These are phyloP conservation scores for Dactylellina haptotyla DNA, from an alignment of 2,329 filamentous ascomycete genomes.

Conservation along the genomic window DNA sequence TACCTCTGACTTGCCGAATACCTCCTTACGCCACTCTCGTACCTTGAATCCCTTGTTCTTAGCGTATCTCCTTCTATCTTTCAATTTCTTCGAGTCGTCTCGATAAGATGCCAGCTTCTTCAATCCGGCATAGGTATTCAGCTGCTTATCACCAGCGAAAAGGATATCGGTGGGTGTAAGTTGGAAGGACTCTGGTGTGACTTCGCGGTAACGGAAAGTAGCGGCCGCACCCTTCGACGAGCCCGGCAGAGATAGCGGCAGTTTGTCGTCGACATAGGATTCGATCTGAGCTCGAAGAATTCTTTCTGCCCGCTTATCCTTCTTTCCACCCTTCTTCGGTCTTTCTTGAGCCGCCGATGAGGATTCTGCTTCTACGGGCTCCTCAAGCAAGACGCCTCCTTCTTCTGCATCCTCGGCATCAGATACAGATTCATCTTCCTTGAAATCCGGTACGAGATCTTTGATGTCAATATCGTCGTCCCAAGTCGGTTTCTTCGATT, in stretches of 20 bases:
- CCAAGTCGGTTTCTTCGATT: constrained; percentile 85
- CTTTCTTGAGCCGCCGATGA: constrained; percentile 13
- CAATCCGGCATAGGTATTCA: constrained; percentile 90
- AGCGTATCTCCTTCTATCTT: constrained; percentile 85
- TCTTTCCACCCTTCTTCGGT: constrained; percentile 65
- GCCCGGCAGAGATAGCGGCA: constrained; percentile 40
- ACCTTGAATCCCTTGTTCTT: constrained; percentile 83
- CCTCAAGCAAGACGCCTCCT: constrained; percentile 61
- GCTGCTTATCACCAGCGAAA: constrained; percentile 81
- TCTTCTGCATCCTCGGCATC: constrained; percentile 62
- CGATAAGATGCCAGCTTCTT: constrained; percentile 95
- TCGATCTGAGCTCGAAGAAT: constrained; percentile 49
- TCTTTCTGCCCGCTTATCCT: constrained; percentile 64
- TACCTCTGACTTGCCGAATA: constrained; percentile 67
- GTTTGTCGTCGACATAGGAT: constrained; percentile 46
- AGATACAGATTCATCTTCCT: constrained; percentile 68
- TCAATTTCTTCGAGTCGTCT: constrained; percentile 86
- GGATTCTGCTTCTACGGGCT: constrained; percentile 58
- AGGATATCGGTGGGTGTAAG: constrained; percentile 91
- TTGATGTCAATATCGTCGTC: constrained; percentile 98
- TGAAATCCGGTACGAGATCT: constrained; percentile 86
- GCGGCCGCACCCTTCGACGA: constrained; percentile 63
- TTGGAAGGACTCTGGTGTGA: constrained; percentile 87
- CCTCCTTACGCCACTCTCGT: constrained; percentile 81
- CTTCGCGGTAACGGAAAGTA: constrained; percentile 90